A percentile compares a stretch with the other conserved stretches of the same genome.
phyloP scores from a whole-genome alignment of 2,329 filamentous ascomycete genomes.

The Keithomyces neogunnii region DNA sequence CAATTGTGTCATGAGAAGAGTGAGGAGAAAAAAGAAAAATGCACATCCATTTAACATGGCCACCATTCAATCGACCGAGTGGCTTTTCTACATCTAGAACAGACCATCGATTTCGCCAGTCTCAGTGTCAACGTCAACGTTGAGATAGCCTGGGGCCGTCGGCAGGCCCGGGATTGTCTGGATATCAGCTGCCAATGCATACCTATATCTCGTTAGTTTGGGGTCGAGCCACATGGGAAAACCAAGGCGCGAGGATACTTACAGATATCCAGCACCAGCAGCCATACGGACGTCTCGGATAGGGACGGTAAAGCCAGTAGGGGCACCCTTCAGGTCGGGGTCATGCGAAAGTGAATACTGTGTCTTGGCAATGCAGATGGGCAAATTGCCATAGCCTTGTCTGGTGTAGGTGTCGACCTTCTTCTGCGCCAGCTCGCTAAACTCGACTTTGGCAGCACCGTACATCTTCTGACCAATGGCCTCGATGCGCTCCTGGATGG shows the following conservation, averaged over 20 bases:
- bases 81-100: constrained; percentile 50
- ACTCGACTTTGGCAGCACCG: constrained; percentile 79
- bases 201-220: constrained; percentile 43
- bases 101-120: constrained; percentile 83
- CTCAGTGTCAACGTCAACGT: constrained; percentile 76
- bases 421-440: constrained; percentile 87
- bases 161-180: constrained; percentile 96
- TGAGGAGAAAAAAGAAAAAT: not conserved
- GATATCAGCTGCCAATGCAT: constrained; percentile 92
- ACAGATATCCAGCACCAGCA: constrained; percentile 87
- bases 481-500: constrained; percentile 83
- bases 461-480: constrained; percentile 91
- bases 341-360: constrained; percentile 96
- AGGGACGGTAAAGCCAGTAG: constrained; percentile 86
- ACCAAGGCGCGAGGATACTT: constrained; percentile 28
- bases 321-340: constrained; percentile 86
- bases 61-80: not conserved
- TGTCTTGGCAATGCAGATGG: constrained; percentile 96
- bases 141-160: constrained; percentile 90
- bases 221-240: not conserved
- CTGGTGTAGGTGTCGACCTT: constrained; percentile 93
- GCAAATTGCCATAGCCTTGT: constrained; percentile 86
- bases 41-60: not conserved
- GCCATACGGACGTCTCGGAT: constrained; percentile 92
- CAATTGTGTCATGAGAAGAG: not conserved